Evolutionary conservation across 345 rosid genomes (phyloP).

Genomic region (Rhizophora apiculata): DNA sequence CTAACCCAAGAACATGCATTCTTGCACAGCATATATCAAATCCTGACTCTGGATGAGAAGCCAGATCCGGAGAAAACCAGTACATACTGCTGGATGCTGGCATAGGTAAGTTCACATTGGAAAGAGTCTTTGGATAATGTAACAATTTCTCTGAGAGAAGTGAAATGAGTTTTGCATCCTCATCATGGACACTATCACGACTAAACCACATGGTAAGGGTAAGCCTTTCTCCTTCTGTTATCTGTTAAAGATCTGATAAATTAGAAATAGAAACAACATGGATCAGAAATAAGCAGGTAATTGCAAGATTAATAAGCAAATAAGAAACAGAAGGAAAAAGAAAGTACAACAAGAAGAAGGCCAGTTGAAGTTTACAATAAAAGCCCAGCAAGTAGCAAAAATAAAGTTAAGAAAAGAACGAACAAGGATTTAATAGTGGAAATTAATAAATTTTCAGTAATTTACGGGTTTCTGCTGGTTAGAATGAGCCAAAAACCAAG

Average conservation of each 20-base stretch:
- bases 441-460: too few relatives aligned
- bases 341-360: background rate
- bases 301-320: background rate
- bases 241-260: conserved; percentile 37
- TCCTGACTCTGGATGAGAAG: conserved; percentile 38
- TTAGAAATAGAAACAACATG: conserved; percentile 8
- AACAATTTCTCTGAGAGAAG: conserved; percentile 42
- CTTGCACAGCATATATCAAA: conserved; percentile 74
- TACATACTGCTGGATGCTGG: conserved; percentile 83
- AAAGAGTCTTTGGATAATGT: conserved; percentile 10
- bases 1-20: conserved; percentile 57
- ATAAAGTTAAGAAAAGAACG: too few relatives aligned
- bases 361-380: too few relatives aligned
- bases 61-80: conserved; percentile 54
- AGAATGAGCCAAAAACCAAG: too few relatives aligned
- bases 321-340: background rate
- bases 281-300: background rate
- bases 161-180: conserved; percentile 75
- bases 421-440: too few relatives aligned
- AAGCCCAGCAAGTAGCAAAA: too few relatives aligned
- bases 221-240: conserved; percentile 76
- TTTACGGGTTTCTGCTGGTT: too few relatives aligned
- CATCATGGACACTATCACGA: conserved; percentile 72
- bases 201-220: conserved; percentile 91
- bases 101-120: conserved; percentile 34